These are phyloP conservation scores for Pestalotiopsis sp. DNA, from an alignment of 2,329 filamentous ascomycete species.

Conservation along the genomic window DNA sequence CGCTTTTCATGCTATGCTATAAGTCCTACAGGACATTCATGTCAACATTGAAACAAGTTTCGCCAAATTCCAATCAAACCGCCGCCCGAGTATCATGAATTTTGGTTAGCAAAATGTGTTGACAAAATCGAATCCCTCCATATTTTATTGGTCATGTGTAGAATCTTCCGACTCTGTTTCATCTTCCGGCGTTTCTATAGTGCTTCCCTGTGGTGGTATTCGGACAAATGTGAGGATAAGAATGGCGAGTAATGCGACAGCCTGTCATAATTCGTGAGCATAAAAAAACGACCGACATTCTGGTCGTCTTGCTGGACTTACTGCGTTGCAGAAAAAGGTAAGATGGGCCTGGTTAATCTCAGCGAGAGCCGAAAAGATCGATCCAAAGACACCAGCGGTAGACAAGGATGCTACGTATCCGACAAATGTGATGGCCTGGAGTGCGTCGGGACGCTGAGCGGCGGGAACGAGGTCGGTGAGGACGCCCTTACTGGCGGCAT, in stretches of 20 bases:
- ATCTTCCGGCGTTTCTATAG: constrained; percentile 1
- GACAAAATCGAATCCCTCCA: not conserved
- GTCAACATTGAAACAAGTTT: too few relatives aligned
- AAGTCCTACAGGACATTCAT: too few relatives aligned
- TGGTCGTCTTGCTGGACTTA: constrained; percentile 12
- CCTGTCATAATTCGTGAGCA: constrained; percentile 16
- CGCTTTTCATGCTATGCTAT: too few relatives aligned
- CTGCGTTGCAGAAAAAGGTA: constrained; percentile 29
- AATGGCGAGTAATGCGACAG: constrained; percentile 23
- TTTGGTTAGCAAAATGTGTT: not conserved
- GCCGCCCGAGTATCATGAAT: not conserved
- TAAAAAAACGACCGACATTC: not conserved
- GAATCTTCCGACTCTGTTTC: not conserved
- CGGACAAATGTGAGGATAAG: constrained; percentile 22
- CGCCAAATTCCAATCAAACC: too few relatives aligned
- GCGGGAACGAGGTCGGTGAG: constrained; percentile 27
- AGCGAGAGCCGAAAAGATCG: constrained; percentile 25
- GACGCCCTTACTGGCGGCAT: constrained; percentile 26
- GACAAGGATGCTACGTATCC: constrained; percentile 22
- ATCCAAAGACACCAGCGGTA: constrained; percentile 26
- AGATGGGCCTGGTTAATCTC: constrained; percentile 24
- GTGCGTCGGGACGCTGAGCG: constrained; percentile 22
- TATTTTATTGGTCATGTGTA: not conserved
- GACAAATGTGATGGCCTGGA: constrained; percentile 28
- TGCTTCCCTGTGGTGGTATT: constrained; percentile 22